Conservation (phyloP, 2,329 filamentous ascomycete genomes). For the Metarhizium sp. region DNA sequence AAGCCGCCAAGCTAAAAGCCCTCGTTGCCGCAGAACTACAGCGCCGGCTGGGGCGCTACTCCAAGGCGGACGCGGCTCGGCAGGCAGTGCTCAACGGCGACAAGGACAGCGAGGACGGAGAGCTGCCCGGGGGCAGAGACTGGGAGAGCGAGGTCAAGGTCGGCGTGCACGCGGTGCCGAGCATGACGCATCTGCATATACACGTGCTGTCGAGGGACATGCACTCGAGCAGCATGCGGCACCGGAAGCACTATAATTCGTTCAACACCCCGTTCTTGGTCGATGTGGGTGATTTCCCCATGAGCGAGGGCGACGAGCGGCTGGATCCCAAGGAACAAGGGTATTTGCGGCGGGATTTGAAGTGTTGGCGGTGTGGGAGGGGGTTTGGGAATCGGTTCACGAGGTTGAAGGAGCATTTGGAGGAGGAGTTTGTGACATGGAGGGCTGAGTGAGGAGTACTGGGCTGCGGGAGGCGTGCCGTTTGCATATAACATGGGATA, state of each 20-base stretch:
- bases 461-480: too few relatives aligned
- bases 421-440: constrained; percentile 68
- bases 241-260: constrained; percentile 85
- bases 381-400: constrained; percentile 68
- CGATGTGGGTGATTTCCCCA: constrained; percentile 67
- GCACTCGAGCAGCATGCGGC: constrained; percentile 60
- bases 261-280: constrained; percentile 84
- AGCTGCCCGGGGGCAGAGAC: constrained; percentile 63
- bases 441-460: constrained; percentile 42
- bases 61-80: constrained; percentile 52
- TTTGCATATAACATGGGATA: too few relatives aligned
- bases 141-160: constrained; percentile 66
- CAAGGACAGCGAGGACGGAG: constrained; percentile 15
- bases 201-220: constrained; percentile 80
- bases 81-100: constrained; percentile 58
- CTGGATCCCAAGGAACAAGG: constrained; percentile 44
- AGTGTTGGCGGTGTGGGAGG: constrained; percentile 75
- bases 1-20: constrained; percentile 49
- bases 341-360: constrained; percentile 57
- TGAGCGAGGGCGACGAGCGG: constrained; percentile 55
- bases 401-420: constrained; percentile 65
- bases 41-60: constrained; percentile 55
- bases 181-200: constrained; percentile 86
- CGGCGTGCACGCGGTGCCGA: constrained; percentile 80
- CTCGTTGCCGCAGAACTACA: constrained; percentile 69